Evolutionary conservation across 139 green algal genomes (phyloP), one percentile per base, ranked within the genome.

Genomic region (Chara braunii): DNA sequence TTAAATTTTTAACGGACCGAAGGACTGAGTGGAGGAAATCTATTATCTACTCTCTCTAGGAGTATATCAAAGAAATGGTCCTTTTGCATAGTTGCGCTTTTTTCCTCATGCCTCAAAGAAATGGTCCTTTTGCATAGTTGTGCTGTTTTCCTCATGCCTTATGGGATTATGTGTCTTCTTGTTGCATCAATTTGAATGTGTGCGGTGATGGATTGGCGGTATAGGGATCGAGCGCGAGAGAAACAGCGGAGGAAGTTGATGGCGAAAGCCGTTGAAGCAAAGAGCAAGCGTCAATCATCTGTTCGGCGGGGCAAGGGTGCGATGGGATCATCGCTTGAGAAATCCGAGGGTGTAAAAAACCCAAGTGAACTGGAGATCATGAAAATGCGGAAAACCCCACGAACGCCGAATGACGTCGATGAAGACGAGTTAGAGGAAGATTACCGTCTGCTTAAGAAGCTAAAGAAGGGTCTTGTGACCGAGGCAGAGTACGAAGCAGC

Each of bases 391-490:
- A 23, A 62, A 62, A 31, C 50, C 29, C 6, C 6, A 5, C 53
- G 8, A 67, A 68, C 26, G 26, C 22, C 7, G 28, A 36, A 55
- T 22, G 22, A 64, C 32, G 59, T 45, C 22, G 40, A 66, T 29
- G 43, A 75, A 12, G 51, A 74, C 12, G 67, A 79, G n/a, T 48
- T 79, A 37, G 60, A 79, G 40, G 31, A 45, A 22, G 70, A 79
- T 32, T 79, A 79, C 31, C 36, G 31, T 6, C 55, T 80, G 18
- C 50, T 79, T 22, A 72, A 67, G 36, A 78, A 72, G 31, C n/a
- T 79, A 28, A 79, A 74, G 68, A 79, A 74, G 53, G 70, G 70
- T 59, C n/a, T n/a, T n/a, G n/a, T n/a, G n/a, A n/a, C n/a, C n/a
- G n/a, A n/a, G n/a, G n/a, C n/a, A n/a, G n/a, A n/a, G n/a, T n/a